Conservation (phyloP, 257 asterid genomes). For the Solanum bulbocastanum region DNA sequence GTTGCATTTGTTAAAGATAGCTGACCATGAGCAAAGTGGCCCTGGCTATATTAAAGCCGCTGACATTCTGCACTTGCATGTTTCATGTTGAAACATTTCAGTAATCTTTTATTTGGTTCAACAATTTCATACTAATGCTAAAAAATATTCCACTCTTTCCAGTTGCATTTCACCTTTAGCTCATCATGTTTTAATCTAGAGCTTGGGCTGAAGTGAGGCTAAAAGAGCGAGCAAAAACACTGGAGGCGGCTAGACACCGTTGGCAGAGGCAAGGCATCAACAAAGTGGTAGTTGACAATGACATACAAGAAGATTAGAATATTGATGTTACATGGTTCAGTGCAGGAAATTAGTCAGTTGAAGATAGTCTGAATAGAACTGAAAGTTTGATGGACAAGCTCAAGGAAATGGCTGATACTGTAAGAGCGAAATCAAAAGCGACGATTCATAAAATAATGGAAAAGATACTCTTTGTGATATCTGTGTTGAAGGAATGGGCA, state of each 20-base stretch:
- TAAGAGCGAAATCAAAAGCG: slow-evolving; percentile 50
- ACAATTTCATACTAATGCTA: background rate
- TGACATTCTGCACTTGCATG: background rate
- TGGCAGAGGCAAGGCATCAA: slow-evolving; percentile 81
- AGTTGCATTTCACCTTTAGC: background rate
- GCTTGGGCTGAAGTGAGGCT: slow-evolving; percentile 91
- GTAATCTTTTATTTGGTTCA: background rate
- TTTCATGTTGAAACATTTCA: background rate
- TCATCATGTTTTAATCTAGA: slow-evolving; percentile 17
- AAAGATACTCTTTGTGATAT: slow-evolving; percentile 29
- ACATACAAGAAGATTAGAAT: slow-evolving; percentile 66
- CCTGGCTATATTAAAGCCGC: background rate
- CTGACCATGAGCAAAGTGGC: background rate
- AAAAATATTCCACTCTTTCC: background rate
- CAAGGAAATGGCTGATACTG: slow-evolving; percentile 49
- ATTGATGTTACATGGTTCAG: slow-evolving; percentile 51
- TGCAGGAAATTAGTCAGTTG: slow-evolving; percentile 54
- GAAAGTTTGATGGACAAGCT: slow-evolving; percentile 62
- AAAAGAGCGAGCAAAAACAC: slow-evolving; percentile 69
- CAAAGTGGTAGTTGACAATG: slow-evolving; percentile 70
- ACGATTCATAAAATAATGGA: slow-evolving; percentile 48
- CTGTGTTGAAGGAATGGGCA: slow-evolving; percentile 33
- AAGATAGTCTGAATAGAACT: slow-evolving; percentile 51
- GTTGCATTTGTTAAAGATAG: background rate
- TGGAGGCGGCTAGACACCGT: slow-evolving; percentile 67